Base-by-base conservation (phyloP, 2,329 filamentous ascomycete species). In the Geosmithia flava region DNA sequence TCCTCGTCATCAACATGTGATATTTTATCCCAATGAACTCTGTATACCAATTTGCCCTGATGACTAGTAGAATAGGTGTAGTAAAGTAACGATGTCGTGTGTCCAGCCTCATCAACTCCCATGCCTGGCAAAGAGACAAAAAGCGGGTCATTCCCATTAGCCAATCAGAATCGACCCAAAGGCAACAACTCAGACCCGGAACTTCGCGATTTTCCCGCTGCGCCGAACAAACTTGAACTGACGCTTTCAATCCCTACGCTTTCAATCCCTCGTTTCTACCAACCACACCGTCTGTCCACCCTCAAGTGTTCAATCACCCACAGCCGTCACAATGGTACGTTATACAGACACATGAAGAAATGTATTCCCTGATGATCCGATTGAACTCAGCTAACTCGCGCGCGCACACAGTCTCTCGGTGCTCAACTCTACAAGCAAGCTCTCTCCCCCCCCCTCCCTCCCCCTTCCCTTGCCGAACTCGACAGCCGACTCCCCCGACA, bases 401-500 rank as follows among this genome's bases (percentile, higher is more conserved):
- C 62, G 58, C 62, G 61, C 48, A 48, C 48, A 50, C 53, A 68
- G 66, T 60, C 66, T 56, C 50, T 66, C 62, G 53, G 53, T 53
- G 63, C 59, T 57, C 57, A 59, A 42, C 53, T 68, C 56, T 68
- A 68, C 62, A 62, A 59, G 66, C 63, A 67, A 66, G 66, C 65
- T 27, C 48, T 47, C 49, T 49, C 43, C 50, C 47, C 23, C 44
- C 48, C 52, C 47, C 55, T 30, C 27, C 44, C 44, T 23, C 17
- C 27, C 20, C 23, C n/a, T n/a, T n/a, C n/a, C n/a, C n/a, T n/a
- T n/a, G n/a, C n/a, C 33, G 33, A 37, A 11, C 33, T 42, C 41
- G 7, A 47, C 43, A 52, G 52, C 52, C 48, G 48, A 53, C 30
- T 37, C 49, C 51, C 51, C 52, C 58, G 63, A 53, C 27, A 64